phyloP scores from a whole-genome alignment of 1,284 basidiomycete species.

The Kalmanozyma brasiliensis region DNA sequence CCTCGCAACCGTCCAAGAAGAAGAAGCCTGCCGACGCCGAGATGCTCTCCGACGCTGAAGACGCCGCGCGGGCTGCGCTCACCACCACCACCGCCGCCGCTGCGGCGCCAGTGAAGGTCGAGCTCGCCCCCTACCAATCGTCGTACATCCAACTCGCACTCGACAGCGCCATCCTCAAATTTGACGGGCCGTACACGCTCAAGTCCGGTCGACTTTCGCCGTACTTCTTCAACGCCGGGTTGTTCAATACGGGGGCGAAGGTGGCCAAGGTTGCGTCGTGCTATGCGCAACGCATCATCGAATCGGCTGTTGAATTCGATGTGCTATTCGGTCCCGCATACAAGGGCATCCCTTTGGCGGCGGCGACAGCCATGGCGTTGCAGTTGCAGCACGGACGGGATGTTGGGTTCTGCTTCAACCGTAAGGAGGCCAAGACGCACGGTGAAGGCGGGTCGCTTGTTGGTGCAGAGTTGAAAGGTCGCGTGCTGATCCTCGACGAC shows the following conservation, averaged over 20 bases:
- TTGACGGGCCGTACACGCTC: conserved; percentile 66
- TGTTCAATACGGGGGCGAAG: conserved; percentile 82
- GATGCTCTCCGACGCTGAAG: conserved; percentile 33
- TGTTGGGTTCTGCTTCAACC: conserved; percentile 88
- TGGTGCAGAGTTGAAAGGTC: conserved; percentile 81
- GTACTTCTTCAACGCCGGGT: conserved; percentile 96
- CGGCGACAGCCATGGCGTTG: conserved; percentile 83
- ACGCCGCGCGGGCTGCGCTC: conserved; percentile 40
- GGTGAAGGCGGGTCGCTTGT: conserved; percentile 96
- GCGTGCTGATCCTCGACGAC: conserved; percentile 86
- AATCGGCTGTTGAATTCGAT: conserved; percentile 74
- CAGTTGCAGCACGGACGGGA: conserved; percentile 74
- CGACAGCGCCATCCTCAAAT: conserved; percentile 59
- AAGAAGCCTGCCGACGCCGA: conserved; percentile 25
- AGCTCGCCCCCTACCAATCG: conserved; percentile 59
- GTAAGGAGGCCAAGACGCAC: conserved; percentile 95
- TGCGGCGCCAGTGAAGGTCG: conserved; percentile 24
- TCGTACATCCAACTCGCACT: conserved; percentile 64
- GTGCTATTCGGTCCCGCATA: conserved; percentile 97
- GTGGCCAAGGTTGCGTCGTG: conserved; percentile 84
- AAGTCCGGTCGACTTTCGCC: conserved; percentile 94
- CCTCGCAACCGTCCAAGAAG: conserved; percentile 40
- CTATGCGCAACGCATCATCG: conserved; percentile 81
- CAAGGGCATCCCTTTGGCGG: conserved; percentile 95
- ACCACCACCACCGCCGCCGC: conserved; percentile 8